Base-by-base conservation (phyloP, 495 filamentous ascomycete species). In the Hypoxylon intermedium region DNA sequence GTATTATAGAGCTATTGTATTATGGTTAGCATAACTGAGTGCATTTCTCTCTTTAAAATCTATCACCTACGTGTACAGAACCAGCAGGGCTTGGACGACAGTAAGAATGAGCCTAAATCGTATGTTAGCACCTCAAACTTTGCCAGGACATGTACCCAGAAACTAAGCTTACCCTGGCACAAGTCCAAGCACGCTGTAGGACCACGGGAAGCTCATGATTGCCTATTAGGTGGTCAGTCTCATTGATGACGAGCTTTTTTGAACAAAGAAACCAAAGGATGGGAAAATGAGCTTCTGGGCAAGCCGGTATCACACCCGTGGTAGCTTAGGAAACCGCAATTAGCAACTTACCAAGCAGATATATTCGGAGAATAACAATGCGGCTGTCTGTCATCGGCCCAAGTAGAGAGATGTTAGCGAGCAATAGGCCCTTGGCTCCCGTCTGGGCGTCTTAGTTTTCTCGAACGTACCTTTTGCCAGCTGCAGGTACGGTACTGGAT, bases 181-280 rank as follows among this genome's bases (percentile, higher is more conserved):
- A 20, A 96, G 81, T 7, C 91, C 91, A 16, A 96, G 82, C 30
- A 92, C 77, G 6, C 90, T 90, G 75, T 96, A 96, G 0, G 90
- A 93, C 79, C 87, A 94, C 1, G 91, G 91, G 68, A 95, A 95
- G 16, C 89, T 93, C 91, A 96, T 96, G 67, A 95, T 96, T 31
- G 91, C 91, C 75, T 76, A 55, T 30, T 33, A 23, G 21, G 24
- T 13, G n/a, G 59, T 67, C 51, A 67, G 54, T 54, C 0, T 49
- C 9, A 40, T 37, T 52, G 24, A 38, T 9, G 31, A 41, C 11
- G 9, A 34, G 37, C 34, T 18, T 21, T 19, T 3, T 26, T 7
- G 24, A 7, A 21, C 19, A 24, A 36, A 15, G 30, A 12, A 34
- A 38, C 5, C 4, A 4, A 20, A 55, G 24, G 1, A 40, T 16